A percentile compares a stretch with the other conserved stretches of the same genome.
phyloP scores from a whole-genome alignment of 164 flowering plant genomes.

The Umbellularia californica region DNA sequence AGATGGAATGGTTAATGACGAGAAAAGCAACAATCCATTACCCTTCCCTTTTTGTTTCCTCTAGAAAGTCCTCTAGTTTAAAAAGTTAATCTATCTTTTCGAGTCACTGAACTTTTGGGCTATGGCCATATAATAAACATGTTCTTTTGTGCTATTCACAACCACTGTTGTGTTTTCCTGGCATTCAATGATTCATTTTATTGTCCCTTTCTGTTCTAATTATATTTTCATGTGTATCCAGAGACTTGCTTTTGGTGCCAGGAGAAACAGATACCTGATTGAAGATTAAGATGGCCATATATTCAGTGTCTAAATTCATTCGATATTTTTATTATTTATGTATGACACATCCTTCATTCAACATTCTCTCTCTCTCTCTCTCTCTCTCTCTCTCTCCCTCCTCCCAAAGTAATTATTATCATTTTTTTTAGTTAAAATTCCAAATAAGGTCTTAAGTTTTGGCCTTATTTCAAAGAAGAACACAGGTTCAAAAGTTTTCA shows the following conservation, averaged over 20 bases:
- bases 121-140: too few species aligned
- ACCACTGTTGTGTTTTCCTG: too few species aligned
- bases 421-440: too few species aligned
- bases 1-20: background rate
- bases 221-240: constrained; percentile 16
- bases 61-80: too few species aligned
- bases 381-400: background rate
- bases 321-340: background rate
- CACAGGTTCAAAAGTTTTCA: too few species aligned
- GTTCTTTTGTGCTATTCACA: too few species aligned
- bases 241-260: constrained; percentile 91
- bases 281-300: constrained; percentile 48
- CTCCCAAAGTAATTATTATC: background rate
- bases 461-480: too few species aligned
- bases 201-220: background rate
- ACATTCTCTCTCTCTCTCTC: background rate
- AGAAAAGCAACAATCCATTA: too few species aligned
- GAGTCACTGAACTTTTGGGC: too few species aligned
- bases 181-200: background rate
- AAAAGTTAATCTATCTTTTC: too few species aligned
- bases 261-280: constrained; percentile 67
- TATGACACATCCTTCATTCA: background rate
- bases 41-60: too few species aligned
- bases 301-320: background rate
- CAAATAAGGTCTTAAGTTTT: too few species aligned